Conservation (phyloP, 768 basidiomycete species). For the Dendrothele bispora region DNA sequence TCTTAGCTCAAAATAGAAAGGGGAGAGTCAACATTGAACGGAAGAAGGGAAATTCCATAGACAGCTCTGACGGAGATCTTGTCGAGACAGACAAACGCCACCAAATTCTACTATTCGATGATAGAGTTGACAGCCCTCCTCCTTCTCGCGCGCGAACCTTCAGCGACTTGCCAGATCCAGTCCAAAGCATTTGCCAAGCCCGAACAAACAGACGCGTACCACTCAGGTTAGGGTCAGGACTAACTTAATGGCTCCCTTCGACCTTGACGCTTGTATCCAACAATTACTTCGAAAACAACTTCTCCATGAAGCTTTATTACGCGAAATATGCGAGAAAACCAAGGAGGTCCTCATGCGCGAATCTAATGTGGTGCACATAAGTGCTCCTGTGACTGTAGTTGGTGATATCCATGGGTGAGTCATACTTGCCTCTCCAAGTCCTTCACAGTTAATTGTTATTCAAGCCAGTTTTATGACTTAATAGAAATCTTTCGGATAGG, state of each 20-base stretch:
- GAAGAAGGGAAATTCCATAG: background rate
- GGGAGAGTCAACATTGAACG: background rate
- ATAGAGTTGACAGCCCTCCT: background rate
- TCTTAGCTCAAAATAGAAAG: too few species aligned
- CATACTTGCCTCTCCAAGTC: conserved; percentile 11
- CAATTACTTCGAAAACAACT: conserved; percentile 91
- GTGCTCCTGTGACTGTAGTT: conserved; percentile 95
- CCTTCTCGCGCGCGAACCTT: too few species aligned
- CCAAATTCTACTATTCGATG: background rate
- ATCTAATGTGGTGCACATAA: conserved; percentile 97
- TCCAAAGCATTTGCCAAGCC: background rate
- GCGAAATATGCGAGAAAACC: conserved; percentile 99
- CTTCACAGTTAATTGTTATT: conserved; percentile 32
- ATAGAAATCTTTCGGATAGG: conserved; percentile 99
- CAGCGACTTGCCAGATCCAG: too few species aligned
- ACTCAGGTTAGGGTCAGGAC: background rate
- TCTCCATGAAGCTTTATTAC: conserved; percentile 88
- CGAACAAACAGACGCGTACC: background rate
- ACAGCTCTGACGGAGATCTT: background rate
- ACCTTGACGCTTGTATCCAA: conserved; percentile 95
- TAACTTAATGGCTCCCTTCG: conserved; percentile 68
- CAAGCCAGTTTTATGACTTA: conserved; percentile 98
- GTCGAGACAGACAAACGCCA: background rate
- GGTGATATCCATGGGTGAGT: conserved; percentile 99
- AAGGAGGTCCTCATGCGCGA: conserved; percentile 99